Conservation (phyloP, 371 early-diverging fungal species). For the Mortierella sp. region DNA sequence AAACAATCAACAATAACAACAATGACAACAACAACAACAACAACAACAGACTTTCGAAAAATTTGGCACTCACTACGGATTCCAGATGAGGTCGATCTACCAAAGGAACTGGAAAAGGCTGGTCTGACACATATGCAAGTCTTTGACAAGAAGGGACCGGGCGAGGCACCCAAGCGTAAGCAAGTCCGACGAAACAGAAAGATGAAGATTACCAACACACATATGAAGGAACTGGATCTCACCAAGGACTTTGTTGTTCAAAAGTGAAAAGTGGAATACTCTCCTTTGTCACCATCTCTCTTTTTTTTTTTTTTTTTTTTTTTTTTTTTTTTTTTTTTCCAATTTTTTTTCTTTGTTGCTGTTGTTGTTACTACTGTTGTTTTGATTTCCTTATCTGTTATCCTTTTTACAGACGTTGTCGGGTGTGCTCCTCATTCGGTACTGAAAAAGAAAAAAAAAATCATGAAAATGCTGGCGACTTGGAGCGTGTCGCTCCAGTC, state of each 20-base stretch:
- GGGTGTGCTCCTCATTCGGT: too few relatives aligned
- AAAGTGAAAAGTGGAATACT: constrained; percentile 8
- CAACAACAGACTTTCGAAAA: constrained; percentile 67
- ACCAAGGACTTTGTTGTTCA: constrained; percentile 76
- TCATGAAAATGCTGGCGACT: too few relatives aligned
- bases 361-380: too few relatives aligned
- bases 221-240: constrained; percentile 84
- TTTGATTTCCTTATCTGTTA: too few relatives aligned
- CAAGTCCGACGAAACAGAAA: constrained; percentile 76
- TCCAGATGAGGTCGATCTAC: constrained; percentile 83
- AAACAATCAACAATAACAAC: not conserved
- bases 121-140: constrained; percentile 84
- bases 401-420: too few relatives aligned
- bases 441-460: too few relatives aligned
- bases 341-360: not conserved
- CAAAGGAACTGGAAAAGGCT: constrained; percentile 75
- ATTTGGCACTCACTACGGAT: constrained; percentile 80
- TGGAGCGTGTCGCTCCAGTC: too few relatives aligned
- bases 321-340: not conserved
- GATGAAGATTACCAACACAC: constrained; percentile 89
- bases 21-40: too few relatives aligned
- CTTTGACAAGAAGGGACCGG: constrained; percentile 71
- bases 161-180: constrained; percentile 68
- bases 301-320: too few relatives aligned
- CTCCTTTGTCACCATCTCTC: too few relatives aligned